Conservation (phyloP, 257 asterid species). For the Plantago elongata region DNA sequence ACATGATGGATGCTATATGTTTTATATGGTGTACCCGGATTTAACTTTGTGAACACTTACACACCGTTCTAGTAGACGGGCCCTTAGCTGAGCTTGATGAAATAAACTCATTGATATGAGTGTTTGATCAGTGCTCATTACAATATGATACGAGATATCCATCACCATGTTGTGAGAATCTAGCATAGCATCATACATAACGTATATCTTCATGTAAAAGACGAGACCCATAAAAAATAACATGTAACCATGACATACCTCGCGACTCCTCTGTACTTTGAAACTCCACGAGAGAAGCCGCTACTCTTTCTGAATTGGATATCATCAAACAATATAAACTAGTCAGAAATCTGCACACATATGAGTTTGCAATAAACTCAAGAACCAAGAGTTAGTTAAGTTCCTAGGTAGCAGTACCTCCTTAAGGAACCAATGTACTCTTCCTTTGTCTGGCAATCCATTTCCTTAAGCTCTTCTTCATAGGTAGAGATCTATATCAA, state of each 20-base stretch:
- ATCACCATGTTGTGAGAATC: too few species aligned
- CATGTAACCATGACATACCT: constrained; percentile 40
- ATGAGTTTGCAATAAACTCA: not conserved
- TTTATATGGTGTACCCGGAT: too few species aligned
- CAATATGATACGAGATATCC: too few species aligned
- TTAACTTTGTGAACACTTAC: too few species aligned
- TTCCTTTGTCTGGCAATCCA: constrained; percentile 83
- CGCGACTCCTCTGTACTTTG: constrained; percentile 95
- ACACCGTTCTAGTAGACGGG: too few species aligned
- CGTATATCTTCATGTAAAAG: not conserved
- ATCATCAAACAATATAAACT: not conserved
- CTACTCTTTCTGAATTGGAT: constrained; percentile 70
- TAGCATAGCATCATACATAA: too few species aligned
- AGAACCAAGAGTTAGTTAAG: not conserved
- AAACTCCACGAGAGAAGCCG: constrained; percentile 96
- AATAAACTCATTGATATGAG: too few species aligned
- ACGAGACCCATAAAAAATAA: constrained; percentile 1
- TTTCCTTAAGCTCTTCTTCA: constrained; percentile 64
- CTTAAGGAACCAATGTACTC: constrained; percentile 86
- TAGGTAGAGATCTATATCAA: constrained; percentile 45
- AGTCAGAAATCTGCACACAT: not conserved
- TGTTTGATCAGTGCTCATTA: too few species aligned
- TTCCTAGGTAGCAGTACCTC: constrained; percentile 38
- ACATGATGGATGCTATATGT: too few species aligned
- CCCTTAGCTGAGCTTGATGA: too few species aligned